Conservation (phyloP, 1,284 basidiomycete genomes). For the Ceratobasidium sp. region DNA sequence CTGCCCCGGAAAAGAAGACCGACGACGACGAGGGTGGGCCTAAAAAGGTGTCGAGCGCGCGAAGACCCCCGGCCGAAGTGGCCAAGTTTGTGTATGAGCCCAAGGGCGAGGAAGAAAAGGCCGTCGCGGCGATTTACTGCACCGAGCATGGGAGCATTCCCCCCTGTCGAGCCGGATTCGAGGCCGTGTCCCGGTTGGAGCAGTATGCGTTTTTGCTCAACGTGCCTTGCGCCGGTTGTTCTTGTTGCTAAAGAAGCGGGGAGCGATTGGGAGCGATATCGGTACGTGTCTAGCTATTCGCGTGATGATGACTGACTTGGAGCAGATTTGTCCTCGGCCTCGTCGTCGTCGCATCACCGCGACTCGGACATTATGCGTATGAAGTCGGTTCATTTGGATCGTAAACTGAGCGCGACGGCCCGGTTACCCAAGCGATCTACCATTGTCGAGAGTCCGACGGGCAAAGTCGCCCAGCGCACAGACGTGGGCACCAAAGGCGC, state of each 20-base stretch:
- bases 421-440: conserved; percentile 92
- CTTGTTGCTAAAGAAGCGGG: conserved; percentile 88
- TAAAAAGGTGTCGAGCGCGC: conserved; percentile 65
- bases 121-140: conserved; percentile 63
- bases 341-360: conserved; percentile 70
- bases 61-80: conserved; percentile 79
- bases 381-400: conserved; percentile 91
- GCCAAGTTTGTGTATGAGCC: conserved; percentile 76
- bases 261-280: conserved; percentile 74
- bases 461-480: conserved; percentile 77
- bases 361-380: conserved; percentile 91
- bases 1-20: conserved; percentile 46
- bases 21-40: conserved; percentile 51
- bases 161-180: conserved; percentile 78
- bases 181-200: conserved; percentile 91
- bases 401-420: conserved; percentile 93
- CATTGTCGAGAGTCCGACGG: conserved; percentile 94
- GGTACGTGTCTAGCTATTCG: neutral
- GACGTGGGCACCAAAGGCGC: conserved; percentile 51
- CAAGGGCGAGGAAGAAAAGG: conserved; percentile 54
- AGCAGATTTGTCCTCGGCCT: conserved; percentile 3
- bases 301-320: neutral
- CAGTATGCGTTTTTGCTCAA: conserved; percentile 98
- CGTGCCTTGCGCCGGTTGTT: conserved; percentile 90
- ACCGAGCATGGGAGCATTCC: conserved; percentile 69